Conservation (phyloP, 169 alveolate genomes). For the Plasmodium malariae region DNA sequence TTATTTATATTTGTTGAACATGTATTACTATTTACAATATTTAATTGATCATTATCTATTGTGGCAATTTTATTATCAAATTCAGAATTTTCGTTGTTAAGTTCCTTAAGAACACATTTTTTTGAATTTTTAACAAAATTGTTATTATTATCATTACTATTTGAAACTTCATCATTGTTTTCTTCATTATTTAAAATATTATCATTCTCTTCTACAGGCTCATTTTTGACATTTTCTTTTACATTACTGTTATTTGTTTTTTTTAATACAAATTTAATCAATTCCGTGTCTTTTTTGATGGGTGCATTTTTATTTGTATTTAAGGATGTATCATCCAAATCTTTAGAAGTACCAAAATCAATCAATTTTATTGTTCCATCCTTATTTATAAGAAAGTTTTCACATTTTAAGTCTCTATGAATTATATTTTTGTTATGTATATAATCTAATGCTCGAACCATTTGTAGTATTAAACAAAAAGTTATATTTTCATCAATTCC, state of each 20-base stretch:
- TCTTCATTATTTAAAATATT: constrained; percentile 22
- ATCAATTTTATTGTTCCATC: constrained; percentile 94
- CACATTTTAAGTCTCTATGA: constrained; percentile 96
- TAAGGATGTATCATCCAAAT: constrained; percentile 73
- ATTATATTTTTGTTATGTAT: constrained; percentile 92
- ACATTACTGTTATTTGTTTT: constrained; percentile 20
- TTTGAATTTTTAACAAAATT: constrained; percentile 22
- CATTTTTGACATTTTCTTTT: constrained; percentile 23
- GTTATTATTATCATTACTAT: constrained; percentile 18
- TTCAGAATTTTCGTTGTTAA: constrained; percentile 49
- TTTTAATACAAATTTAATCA: constrained; percentile 22
- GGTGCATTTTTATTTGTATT: constrained; percentile 1
- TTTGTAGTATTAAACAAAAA: constrained; percentile 82
- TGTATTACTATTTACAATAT: constrained; percentile 7
- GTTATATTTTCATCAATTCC: constrained; percentile 85
- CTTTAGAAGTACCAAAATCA: constrained; percentile 94
- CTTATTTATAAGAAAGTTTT: constrained; percentile 92
- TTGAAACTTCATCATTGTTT: constrained; percentile 7
- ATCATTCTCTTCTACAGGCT: constrained; percentile 1
- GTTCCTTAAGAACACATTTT: constrained; percentile 29
- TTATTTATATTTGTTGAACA: constrained; percentile 26
- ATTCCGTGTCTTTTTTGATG: neutral
- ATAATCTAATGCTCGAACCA: constrained; percentile 91
- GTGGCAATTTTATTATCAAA: constrained; percentile 27
- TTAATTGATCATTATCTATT: constrained; percentile 19